Evolutionary conservation across 345 rosid species (phyloP).

Genomic region (Noccaea bulbosa): DNA sequence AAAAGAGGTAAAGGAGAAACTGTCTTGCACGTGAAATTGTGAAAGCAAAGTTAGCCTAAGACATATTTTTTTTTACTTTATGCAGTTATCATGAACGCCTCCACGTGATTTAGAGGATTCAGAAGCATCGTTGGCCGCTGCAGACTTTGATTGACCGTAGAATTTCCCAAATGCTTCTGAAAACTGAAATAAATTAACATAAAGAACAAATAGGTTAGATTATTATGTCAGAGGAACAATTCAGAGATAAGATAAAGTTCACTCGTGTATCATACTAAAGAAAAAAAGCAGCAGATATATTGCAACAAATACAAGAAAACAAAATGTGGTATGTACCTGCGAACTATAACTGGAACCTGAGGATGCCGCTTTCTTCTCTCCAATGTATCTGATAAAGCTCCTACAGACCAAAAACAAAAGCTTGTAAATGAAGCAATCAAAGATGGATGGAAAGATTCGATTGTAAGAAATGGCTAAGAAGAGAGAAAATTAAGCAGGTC

Average conservation of each 20-base stretch:
- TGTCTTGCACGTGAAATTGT: conserved; percentile 1
- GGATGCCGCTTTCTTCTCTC: conserved; percentile 72
- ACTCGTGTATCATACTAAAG: neutral
- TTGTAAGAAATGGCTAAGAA: neutral
- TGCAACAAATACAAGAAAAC: conserved; percentile 1
- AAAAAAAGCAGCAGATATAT: neutral
- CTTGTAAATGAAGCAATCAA: conserved; percentile 11
- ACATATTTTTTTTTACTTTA: conserved; percentile 57
- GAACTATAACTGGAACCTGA: conserved; percentile 78
- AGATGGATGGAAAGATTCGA: neutral
- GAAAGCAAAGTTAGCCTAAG: conserved; percentile 13
- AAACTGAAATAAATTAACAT: conserved; percentile 53
- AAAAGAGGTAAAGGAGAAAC: neutral
- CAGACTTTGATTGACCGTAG: conserved; percentile 80
- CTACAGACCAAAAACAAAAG: conserved; percentile 47
- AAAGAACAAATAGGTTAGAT: neutral
- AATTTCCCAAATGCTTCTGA: conserved; percentile 96
- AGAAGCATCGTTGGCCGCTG: conserved; percentile 59
- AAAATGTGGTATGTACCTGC: conserved; percentile 56
- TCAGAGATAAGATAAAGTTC: conserved; percentile 4
- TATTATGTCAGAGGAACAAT: conserved; percentile 3
- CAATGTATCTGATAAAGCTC: conserved; percentile 85
- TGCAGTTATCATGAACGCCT: conserved; percentile 84
- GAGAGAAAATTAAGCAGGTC: conserved; percentile 18
- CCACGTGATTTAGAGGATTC: conserved; percentile 69